phyloP scores from a whole-genome alignment of 768 basidiomycete species.

The Gymnopilus dilepis region DNA sequence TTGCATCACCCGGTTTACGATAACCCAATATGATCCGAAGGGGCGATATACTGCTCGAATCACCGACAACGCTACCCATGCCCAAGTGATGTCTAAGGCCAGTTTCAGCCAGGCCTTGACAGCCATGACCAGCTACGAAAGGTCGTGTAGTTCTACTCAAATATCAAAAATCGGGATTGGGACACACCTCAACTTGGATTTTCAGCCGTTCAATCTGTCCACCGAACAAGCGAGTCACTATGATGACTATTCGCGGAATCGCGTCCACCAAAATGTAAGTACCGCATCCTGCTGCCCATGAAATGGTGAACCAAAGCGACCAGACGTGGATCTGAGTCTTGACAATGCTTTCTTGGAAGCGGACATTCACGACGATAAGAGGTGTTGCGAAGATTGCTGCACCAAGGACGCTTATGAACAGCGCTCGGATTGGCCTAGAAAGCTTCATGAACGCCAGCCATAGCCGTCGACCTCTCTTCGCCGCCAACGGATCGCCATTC shows the following conservation, averaged over 20 bases:
- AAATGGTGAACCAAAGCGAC: conserved; percentile 73
- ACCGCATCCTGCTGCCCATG: conserved; percentile 64
- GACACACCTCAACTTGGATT: conserved; percentile 68
- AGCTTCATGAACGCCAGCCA: conserved; percentile 74
- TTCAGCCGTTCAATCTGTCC: conserved; percentile 70
- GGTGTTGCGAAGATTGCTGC: conserved; percentile 71
- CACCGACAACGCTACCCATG: conserved; percentile 75
- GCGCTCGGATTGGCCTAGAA: conserved; percentile 59
- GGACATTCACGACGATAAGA: conserved; percentile 68
- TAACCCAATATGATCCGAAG: conserved; percentile 67
- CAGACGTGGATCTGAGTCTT: conserved; percentile 63
- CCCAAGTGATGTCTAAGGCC: conserved; percentile 67
- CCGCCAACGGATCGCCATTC: conserved; percentile 40
- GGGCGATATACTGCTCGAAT: conserved; percentile 63
- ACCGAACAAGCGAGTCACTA: conserved; percentile 57
- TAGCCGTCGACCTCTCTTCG: conserved; percentile 64
- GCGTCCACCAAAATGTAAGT: conserved; percentile 72
- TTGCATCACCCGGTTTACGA: conserved; percentile 75
- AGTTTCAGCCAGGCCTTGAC: conserved; percentile 77
- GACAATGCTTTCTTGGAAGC: conserved; percentile 54
- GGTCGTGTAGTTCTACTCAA: neutral
- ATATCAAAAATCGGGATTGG: neutral
- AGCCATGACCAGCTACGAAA: conserved; percentile 62
- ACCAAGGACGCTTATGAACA: conserved; percentile 64
- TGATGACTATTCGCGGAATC: conserved; percentile 60